Evolutionary conservation across 106 monocot genomes (phyloP).

Genomic region (Apostasia shenzhenica): DNA sequence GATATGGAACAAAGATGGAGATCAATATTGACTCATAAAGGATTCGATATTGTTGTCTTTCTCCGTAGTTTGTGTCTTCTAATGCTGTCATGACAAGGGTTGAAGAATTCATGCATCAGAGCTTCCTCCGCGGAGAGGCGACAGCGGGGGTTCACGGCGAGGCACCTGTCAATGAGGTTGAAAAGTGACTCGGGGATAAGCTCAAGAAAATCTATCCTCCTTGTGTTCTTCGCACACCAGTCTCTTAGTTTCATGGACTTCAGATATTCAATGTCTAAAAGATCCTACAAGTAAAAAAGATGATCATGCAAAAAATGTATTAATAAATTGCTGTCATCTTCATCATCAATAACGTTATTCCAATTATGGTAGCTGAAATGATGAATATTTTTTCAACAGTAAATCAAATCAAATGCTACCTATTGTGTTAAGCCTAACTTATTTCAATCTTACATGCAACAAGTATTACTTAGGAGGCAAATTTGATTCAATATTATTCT

Average conservation of each 20-base stretch:
- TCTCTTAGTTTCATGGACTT: constrained; percentile 37
- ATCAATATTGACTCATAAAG: background rate
- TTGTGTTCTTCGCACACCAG: constrained; percentile 66
- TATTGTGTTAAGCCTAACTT: too few relatives aligned
- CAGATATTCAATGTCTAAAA: constrained; percentile 54
- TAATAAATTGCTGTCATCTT: too few relatives aligned
- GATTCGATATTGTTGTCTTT: constrained; percentile 12
- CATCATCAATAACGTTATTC: too few relatives aligned
- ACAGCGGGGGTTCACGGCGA: constrained; percentile 70
- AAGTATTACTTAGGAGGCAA: too few relatives aligned
- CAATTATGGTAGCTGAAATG: too few relatives aligned
- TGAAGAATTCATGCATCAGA: constrained; percentile 73
- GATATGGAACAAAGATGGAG: too few relatives aligned
- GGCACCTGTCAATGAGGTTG: constrained; percentile 75
- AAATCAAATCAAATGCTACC: too few relatives aligned
- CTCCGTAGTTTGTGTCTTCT: constrained; percentile 43
- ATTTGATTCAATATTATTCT: too few relatives aligned
- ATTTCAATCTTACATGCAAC: too few relatives aligned
- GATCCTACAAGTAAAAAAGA: constrained; percentile 35
- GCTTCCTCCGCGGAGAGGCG: constrained; percentile 77
- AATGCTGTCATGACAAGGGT: constrained; percentile 58
- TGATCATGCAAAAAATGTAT: too few relatives aligned
- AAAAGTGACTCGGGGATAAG: constrained; percentile 50
- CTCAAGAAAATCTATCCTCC: constrained; percentile 53
- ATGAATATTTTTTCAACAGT: too few relatives aligned